A percentile compares a stretch with the other conserved stretches of the same genome.
These are phyloP conservation scores for Sclerotinia minor DNA, from an alignment of 2,329 filamentous ascomycete species.

Conservation along the genomic window DNA sequence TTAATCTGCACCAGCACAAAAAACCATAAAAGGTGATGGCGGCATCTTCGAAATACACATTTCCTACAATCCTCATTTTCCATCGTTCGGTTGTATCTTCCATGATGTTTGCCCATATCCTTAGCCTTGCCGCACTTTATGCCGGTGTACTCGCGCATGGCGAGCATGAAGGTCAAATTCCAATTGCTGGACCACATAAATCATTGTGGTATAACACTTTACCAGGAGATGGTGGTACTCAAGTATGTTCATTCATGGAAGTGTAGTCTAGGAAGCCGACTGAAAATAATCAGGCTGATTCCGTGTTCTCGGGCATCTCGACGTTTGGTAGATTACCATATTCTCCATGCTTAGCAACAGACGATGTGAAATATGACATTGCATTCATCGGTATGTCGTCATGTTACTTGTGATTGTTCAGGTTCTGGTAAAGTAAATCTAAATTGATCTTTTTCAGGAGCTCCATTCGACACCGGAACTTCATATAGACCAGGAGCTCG, in stretches of 20 bases:
- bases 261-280: constrained; percentile 5
- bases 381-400: constrained; percentile 69
- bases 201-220: constrained; percentile 80
- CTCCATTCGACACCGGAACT: constrained; percentile 83
- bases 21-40: constrained; percentile 7
- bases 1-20: constrained; percentile 10
- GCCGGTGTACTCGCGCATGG: constrained; percentile 83
- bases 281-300: constrained; percentile 64
- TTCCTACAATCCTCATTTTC: constrained; percentile 4
- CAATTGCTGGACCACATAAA: constrained; percentile 63
- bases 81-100: neutral
- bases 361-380: constrained; percentile 75
- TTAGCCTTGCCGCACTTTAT: constrained; percentile 34
- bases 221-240: constrained; percentile 80
- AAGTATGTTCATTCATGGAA: constrained; percentile 52
- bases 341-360: constrained; percentile 70
- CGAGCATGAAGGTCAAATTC: constrained; percentile 68
- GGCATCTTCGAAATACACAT: neutral
- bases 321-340: constrained; percentile 82
- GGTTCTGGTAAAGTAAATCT: constrained; percentile 23
- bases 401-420: constrained; percentile 17
- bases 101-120: constrained; percentile 38
- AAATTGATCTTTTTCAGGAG: constrained; percentile 50
- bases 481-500: constrained; percentile 82
- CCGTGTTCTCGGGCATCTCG: constrained; percentile 83